phyloP scores from a whole-genome alignment of 1,139 yeast genomes.

The Lodderomyces beijingensis region DNA sequence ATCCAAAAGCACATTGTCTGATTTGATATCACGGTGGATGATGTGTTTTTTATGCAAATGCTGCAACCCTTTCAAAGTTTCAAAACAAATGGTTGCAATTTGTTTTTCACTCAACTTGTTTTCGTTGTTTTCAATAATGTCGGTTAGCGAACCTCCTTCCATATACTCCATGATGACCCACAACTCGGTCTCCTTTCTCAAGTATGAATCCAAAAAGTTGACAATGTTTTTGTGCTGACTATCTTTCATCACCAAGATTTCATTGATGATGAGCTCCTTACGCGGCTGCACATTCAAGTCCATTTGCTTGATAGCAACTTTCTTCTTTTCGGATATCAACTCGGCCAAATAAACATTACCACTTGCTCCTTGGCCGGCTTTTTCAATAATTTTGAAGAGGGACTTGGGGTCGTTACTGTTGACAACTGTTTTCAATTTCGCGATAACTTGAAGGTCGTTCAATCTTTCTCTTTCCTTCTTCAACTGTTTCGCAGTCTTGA shows the following conservation, averaged over 20 bases:
- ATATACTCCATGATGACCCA: constrained; percentile 97
- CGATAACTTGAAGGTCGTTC: constrained; percentile 83
- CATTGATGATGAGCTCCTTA: constrained; percentile 77
- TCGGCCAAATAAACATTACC: constrained; percentile 93
- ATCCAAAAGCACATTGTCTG: constrained; percentile 88
- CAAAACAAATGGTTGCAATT: constrained; percentile 86
- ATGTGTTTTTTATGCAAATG: constrained; percentile 88
- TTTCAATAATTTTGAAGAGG: constrained; percentile 79
- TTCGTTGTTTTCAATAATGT: constrained; percentile 81
- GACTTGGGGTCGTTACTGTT: constrained; percentile 80
- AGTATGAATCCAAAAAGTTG: constrained; percentile 43
- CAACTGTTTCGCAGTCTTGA: constrained; percentile 41
- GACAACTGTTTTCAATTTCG: constrained; percentile 79
- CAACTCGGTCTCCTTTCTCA: constrained; percentile 43
- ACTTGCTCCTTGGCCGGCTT: constrained; percentile 99
- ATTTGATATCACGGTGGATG: constrained; percentile 93
- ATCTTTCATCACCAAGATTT: constrained; percentile 48
- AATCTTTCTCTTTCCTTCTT: constrained; percentile 67
- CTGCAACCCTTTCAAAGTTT: constrained; percentile 87
- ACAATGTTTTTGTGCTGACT: constrained; percentile 46
- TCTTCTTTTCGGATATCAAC: constrained; percentile 41
- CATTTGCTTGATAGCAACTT: constrained; percentile 93
- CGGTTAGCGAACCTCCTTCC: constrained; percentile 81
- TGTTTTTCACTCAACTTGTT: constrained; percentile 64
- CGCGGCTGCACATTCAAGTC: constrained; percentile 89